Evolutionary conservation across 1,284 basidiomycete genomes (phyloP), one percentile per base, ranked within the genome.

Genomic region (Naganishia sp.): DNA sequence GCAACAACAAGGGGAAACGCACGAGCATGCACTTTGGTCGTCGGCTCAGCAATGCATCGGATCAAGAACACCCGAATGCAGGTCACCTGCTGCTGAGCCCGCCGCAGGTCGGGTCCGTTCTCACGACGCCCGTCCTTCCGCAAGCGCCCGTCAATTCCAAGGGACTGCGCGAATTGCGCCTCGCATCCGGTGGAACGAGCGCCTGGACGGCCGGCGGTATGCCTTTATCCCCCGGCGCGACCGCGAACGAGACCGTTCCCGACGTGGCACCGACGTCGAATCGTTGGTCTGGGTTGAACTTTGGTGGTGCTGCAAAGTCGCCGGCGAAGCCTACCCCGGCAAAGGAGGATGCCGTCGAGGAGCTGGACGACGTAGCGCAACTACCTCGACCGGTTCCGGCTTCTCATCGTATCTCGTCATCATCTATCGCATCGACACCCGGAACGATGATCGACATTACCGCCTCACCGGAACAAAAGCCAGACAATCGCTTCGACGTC

Each of bases 401-500:
- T 21, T 47, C 32, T 6, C 21, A 51, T 35, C 31, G 60, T 6
- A 32, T 41, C 25, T 63, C 60, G 5, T 51, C 63, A 17, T 55
- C 46, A 42, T 65, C 63, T 9, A 25, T 56, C 42, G 7, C 41
- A 6, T 56, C 54, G 41, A n/a, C 54, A 21, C 39, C 13, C 41
- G 35, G 35, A 13, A 39, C 32, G 9, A 35, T 18, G 4, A 35
- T 31, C 57, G 46, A 23, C 50, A 7, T 52, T 31, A 18, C 28
- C 50, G 50, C 52, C 31, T 13, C 11, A 39, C 52, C 18, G 15
- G 10, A 9, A 39, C 35, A 39, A 39, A 9, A 39, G 13, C 35
- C 35, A 39, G 35, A 15, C 47, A 6, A 49, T 25, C 47, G 47
- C n/a, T 28, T 28, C 21, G 65, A 60, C 15, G 46, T 79, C 13